Conservation (phyloP, 2,329 filamentous ascomycete genomes). For the Aspergillus niger region DNA sequence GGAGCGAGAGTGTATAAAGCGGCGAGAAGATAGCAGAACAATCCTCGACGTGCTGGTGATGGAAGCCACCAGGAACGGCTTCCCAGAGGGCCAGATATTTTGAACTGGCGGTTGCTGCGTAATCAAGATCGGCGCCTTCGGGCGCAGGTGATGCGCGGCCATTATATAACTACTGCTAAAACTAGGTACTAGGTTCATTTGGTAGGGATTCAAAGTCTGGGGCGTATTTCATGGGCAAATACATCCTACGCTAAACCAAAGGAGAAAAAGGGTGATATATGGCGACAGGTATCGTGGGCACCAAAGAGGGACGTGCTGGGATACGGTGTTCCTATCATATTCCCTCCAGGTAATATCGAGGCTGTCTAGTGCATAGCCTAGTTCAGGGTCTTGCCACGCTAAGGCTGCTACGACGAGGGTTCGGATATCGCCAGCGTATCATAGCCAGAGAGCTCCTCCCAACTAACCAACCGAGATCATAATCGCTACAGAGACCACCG, state of each 20-base stretch:
- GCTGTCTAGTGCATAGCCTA: not conserved
- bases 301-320: not conserved
- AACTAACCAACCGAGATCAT: no score
- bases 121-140: not conserved
- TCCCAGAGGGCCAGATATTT: not conserved
- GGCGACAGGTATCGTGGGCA: no score
- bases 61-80: not conserved
- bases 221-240: no score
- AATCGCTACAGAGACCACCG: no score
- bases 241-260: no score
- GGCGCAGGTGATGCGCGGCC: not conserved
- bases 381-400: not conserved
- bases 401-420: not conserved
- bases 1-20: not conserved
- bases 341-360: not conserved
- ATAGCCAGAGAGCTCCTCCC: no score
- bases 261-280: no score
- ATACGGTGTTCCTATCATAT: not conserved
- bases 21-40: not conserved
- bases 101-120: not conserved
- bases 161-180: not conserved
- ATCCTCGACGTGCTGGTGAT: not conserved
- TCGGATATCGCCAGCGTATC: no score
- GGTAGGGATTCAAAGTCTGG: no score
- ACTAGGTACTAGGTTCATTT: no score